These are phyloP conservation scores for Phytophthora nicotianae DNA, from an alignment of 352 stramenopile species.

Conservation along the genomic window DNA sequence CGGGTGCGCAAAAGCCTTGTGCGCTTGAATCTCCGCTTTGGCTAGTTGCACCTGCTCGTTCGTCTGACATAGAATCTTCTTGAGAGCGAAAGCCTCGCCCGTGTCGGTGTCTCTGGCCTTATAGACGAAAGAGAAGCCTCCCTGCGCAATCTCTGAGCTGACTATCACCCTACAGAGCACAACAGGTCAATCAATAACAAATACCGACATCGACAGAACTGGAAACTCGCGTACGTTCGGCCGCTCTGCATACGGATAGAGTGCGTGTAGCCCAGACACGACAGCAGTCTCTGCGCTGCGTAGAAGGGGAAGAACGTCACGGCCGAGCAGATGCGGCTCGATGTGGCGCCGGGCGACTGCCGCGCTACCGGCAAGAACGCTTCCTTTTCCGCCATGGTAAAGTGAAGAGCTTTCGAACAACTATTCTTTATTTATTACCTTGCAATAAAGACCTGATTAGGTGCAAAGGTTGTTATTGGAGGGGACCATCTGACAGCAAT, in stretches of 20 bases:
- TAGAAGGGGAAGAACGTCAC: constrained; percentile 71
- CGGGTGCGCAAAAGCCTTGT: constrained; percentile 72
- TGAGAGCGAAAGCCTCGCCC: constrained; percentile 85
- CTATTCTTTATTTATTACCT: not conserved
- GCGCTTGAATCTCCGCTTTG: constrained; percentile 84
- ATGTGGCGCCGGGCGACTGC: constrained; percentile 21
- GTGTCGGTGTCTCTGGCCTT: constrained; percentile 70
- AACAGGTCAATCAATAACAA: constrained; percentile 8
- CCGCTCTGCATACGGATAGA: constrained; percentile 75
- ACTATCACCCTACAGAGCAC: constrained; percentile 51
- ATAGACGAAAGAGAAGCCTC: constrained; percentile 90
- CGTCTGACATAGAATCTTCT: constrained; percentile 90
- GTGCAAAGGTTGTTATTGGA: not conserved
- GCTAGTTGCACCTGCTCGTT: constrained; percentile 81
- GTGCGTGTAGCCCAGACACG: constrained; percentile 76
- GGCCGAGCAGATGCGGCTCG: constrained; percentile 51
- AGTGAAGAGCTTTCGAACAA: no score
- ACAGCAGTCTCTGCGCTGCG: constrained; percentile 61
- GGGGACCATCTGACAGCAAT: no score
- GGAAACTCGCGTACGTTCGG: constrained; percentile 53
- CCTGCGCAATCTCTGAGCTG: constrained; percentile 78
- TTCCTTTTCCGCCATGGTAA: constrained; percentile 38
- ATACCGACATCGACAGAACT: not conserved
- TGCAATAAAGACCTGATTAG: not conserved
- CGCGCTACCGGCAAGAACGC: constrained; percentile 36